A percentile compares a stretch with the other conserved stretches of the same genome.
Evolutionary conservation across 257 asterid genomes (phyloP).

Genomic region (Ehretia macrophylla): DNA sequence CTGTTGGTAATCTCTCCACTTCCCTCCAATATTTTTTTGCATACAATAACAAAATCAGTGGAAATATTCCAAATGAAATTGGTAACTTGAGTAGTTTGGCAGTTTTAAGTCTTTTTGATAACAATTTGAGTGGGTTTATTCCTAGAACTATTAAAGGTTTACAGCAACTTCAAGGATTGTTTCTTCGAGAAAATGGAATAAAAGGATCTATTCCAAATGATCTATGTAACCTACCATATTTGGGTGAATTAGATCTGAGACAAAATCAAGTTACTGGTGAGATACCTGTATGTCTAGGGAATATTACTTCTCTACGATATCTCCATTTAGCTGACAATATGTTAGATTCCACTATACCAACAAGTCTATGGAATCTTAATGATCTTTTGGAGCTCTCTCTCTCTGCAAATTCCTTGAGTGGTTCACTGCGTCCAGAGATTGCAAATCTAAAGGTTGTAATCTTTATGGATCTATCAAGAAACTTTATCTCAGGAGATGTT

Average conservation of each 20-base stretch:
- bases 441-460: conserved; percentile 1
- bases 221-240: background rate
- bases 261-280: background rate
- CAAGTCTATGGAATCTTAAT: background rate
- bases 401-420: background rate
- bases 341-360: background rate
- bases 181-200: background rate
- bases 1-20: background rate
- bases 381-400: background rate
- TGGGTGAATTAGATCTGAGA: background rate
- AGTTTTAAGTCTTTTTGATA: background rate
- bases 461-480: conserved; percentile 1
- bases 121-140: background rate
- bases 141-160: background rate
- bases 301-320: background rate
- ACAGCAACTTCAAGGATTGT: background rate
- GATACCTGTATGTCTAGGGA: conserved; percentile 6
- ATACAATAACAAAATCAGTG: background rate
- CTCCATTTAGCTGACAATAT: background rate
- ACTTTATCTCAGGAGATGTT: conserved; percentile 5
- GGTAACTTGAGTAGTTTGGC: conserved; percentile 1
- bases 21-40: background rate
- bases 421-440: background rate
- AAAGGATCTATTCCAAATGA: background rate
- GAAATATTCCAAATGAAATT: background rate